These are phyloP conservation scores for Nannochloropsis oceanica DNA, from an alignment of 108 stramenopile genomes.

Conservation along the genomic window DNA sequence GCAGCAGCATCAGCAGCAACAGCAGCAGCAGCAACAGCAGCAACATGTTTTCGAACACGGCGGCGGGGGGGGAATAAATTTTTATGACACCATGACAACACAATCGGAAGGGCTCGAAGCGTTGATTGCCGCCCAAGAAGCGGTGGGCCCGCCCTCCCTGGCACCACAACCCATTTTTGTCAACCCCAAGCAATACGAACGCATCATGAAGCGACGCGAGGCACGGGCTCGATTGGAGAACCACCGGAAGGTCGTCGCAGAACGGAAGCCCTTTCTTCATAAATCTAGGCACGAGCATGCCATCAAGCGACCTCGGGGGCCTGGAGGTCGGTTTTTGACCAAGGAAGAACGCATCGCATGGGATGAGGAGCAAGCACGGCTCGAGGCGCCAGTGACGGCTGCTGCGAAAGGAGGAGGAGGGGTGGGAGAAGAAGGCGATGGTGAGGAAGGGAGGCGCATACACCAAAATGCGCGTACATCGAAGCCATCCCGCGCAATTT, in stretches of 20 bases:
- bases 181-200: constrained; percentile 62
- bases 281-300: constrained; percentile 63
- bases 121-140: background rate
- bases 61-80: background rate
- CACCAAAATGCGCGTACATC: too few species aligned
- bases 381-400: background rate
- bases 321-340: constrained; percentile 64
- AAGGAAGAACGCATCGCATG: constrained; percentile 37
- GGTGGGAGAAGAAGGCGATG: too few species aligned
- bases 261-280: constrained; percentile 52
- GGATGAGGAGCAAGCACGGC: background rate
- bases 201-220: constrained; percentile 59
- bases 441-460: too few species aligned
- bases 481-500: too few species aligned
- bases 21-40: constrained; percentile 1
- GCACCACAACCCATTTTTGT: constrained; percentile 52
- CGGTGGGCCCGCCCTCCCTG: background rate
- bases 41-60: background rate
- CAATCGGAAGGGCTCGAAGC: background rate
- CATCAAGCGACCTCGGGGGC: constrained; percentile 58
- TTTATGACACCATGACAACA: background rate
- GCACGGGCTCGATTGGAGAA: constrained; percentile 54
- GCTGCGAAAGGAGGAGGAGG: too few species aligned
- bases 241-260: constrained; percentile 12
- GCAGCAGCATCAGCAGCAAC: constrained; percentile 5